A percentile compares a stretch with the other conserved stretches of the same genome.
Evolutionary conservation across 305 asterid genomes (phyloP).

Genomic region (Rubia balearica): DNA sequence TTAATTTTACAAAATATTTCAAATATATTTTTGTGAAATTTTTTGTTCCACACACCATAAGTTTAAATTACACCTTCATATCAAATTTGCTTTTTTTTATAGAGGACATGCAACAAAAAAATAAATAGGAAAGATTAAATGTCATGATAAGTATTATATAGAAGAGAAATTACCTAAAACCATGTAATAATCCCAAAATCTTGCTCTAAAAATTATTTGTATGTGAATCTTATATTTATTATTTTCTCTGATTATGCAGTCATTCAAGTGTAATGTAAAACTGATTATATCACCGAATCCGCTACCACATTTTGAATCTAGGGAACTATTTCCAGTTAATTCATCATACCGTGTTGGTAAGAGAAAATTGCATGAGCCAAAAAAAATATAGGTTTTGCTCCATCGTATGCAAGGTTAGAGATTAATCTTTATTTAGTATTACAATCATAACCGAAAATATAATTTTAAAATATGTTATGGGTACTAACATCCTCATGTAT

Average conservation of each 20-base stretch:
- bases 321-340: not conserved
- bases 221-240: not conserved
- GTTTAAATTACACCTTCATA: not conserved
- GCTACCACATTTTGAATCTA: not conserved
- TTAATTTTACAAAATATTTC: too few relatives aligned
- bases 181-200: too few relatives aligned
- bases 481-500: too few relatives aligned
- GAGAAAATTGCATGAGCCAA: not conserved
- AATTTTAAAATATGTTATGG: not conserved
- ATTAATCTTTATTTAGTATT: not conserved
- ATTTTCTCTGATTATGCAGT: not conserved
- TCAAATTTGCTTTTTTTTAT: not conserved
- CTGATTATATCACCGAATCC: not conserved
- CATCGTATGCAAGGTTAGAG: not conserved
- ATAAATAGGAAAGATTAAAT: too few relatives aligned
- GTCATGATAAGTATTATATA: too few relatives aligned
- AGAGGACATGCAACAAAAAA: too few relatives aligned
- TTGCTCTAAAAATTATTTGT: too few relatives aligned
- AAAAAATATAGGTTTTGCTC: not conserved
- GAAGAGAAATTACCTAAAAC: too few relatives aligned
- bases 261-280: constrained; percentile 1
- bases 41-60: too few relatives aligned
- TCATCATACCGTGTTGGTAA: not conserved
- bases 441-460: not conserved
- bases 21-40: too few relatives aligned